Evolutionary conservation across 2,329 filamentous ascomycete species (phyloP), one percentile per base, ranked within the genome.

Genomic region (Elsinoe batatas): DNA sequence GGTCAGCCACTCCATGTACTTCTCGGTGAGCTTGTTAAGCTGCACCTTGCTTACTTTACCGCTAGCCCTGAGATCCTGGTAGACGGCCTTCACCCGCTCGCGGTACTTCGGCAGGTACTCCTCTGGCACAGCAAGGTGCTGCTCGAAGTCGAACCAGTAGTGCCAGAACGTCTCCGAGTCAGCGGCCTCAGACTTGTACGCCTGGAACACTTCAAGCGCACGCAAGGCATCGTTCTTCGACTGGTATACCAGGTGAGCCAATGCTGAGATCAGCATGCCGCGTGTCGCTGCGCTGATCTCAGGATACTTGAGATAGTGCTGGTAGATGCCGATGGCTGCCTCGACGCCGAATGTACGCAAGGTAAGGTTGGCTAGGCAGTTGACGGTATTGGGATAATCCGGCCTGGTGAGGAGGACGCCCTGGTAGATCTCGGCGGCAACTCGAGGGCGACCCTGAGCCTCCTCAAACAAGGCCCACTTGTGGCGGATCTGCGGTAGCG

Each of bases 401-500:
- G 91, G 90, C 13, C 95, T 73, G 57, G 79, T 78, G 61, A 83
- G 74, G 32, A 97, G 76, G 54, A 98, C 85, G 1, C 88, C 84
- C 47, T 85, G 79, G 66, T 96, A 88, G 56, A 98, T 91, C 57
- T 88, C 90, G 58, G 85, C 82, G 10, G 91, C 89, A 36, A 94
- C 79, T 59, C 88, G 85, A 22, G 85, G 74, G 37, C 89, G 83
- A 3, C 83, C 88, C 38, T 80, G 79, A 70, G 88, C 86, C 72
- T 98, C 93, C 68, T 98, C 93, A 61, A 96, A 96, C 63, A 91
- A 89, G 12, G 93, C 91, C 74, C 91, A 97, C 67, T 95, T 88
- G 58, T 97, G 77, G 56, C 93, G 83, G 60, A 95, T 84, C 1
- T 84, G 84, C 0, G 91, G 90, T 57, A 86, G 79, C 62, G 89